phyloP scores from a whole-genome alignment of 192 early-diverging fungal species.

The Backusella australiensis region DNA sequence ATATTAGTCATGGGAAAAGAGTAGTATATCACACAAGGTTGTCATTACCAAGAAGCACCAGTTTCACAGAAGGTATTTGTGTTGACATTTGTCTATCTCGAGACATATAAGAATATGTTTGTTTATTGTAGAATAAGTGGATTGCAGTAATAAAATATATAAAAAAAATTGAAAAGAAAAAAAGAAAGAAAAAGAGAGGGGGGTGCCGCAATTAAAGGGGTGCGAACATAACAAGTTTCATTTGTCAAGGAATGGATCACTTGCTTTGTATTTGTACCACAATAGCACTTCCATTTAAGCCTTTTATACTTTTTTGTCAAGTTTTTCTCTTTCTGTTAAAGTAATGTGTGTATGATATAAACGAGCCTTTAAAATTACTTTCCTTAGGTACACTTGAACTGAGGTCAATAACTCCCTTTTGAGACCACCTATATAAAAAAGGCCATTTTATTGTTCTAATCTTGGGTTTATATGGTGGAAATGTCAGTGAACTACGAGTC shows the following conservation, averaged over 20 bases:
- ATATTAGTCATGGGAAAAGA: not conserved
- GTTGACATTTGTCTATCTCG: conserved; percentile 28
- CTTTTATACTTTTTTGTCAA: not conserved
- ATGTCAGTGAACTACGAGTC: not conserved
- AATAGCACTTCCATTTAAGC: not conserved
- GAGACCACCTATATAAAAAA: too few relatives aligned
- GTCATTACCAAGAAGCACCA: conserved; percentile 80
- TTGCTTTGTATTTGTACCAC: not conserved
- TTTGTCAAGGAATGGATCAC: not conserved
- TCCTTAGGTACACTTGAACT: too few relatives aligned
- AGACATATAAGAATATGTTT: not conserved
- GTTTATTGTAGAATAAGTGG: not conserved
- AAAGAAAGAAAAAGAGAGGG: not conserved
- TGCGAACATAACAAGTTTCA: not conserved
- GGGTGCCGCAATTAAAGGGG: not conserved
- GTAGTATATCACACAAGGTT: not conserved
- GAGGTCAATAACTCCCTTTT: too few relatives aligned
- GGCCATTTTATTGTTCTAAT: not conserved
- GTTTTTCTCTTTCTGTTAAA: conserved; percentile 6
- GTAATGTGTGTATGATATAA: not conserved
- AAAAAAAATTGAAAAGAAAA: conserved; percentile 3
- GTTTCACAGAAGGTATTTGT: conserved; percentile 88
- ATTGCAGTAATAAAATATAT: not conserved
- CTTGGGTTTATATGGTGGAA: not conserved
- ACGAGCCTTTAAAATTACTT: not conserved